A percentile compares a stretch with the other conserved stretches of the same genome.
Conservation (phyloP, 169 alveolate species). For the Sarcocystis neurona region DNA sequence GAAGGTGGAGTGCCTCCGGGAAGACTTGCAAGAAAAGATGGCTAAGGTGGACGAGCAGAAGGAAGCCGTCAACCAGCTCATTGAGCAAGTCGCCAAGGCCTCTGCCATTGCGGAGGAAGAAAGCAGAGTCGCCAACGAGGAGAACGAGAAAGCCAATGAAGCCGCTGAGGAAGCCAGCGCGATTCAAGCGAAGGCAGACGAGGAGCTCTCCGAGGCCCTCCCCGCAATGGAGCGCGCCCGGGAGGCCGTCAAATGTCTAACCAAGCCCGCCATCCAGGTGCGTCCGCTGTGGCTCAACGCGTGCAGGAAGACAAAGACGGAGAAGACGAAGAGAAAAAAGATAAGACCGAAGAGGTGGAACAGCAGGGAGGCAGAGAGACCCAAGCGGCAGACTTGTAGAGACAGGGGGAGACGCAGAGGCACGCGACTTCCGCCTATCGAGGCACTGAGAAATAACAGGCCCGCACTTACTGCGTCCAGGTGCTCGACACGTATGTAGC, state of each 20-base stretch:
- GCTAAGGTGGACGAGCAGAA: slow-evolving; percentile 89
- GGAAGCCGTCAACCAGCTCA: slow-evolving; percentile 85
- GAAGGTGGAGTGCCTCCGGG: slow-evolving; percentile 89
- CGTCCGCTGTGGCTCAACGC: neutral
- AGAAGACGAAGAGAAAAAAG: too few relatives aligned
- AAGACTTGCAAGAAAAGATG: slow-evolving; percentile 89
- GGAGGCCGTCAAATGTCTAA: slow-evolving; percentile 93
- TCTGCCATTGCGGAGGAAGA: slow-evolving; percentile 92
- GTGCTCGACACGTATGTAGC: too few relatives aligned
- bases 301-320: too few relatives aligned
- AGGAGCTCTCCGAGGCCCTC: slow-evolving; percentile 92
- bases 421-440: too few relatives aligned
- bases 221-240: slow-evolving; percentile 95
- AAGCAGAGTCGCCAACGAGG: slow-evolving; percentile 86
- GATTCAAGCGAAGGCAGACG: slow-evolving; percentile 86
- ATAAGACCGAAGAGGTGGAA: too few relatives aligned
- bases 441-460: too few relatives aligned
- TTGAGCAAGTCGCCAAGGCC: slow-evolving; percentile 91
- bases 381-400: too few relatives aligned
- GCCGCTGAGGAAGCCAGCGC: slow-evolving; percentile 89
- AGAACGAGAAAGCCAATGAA: slow-evolving; percentile 86
- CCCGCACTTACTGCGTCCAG: too few relatives aligned
- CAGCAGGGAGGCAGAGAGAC: too few relatives aligned
- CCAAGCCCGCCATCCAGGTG: slow-evolving; percentile 84
- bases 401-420: too few relatives aligned